Evolutionary conservation across 768 basidiomycete species (phyloP).

Genomic region (Trametes gibbosa): DNA sequence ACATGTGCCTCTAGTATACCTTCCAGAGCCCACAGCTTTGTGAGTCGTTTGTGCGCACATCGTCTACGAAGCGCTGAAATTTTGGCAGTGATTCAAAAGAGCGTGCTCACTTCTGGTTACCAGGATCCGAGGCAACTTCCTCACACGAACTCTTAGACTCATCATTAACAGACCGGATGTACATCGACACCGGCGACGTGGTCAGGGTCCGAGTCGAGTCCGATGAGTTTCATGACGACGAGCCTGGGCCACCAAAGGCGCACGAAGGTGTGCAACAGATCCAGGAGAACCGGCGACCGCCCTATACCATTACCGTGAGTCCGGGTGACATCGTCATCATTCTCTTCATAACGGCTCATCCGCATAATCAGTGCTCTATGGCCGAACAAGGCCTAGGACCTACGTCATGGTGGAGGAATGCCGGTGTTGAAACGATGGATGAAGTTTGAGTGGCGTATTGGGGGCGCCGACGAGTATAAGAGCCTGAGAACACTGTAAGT

Average conservation of each 20-base stretch:
- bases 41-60: conserved; percentile 35
- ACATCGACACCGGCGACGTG: conserved; percentile 74
- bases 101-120: conserved; percentile 81
- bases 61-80: neutral
- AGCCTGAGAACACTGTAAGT: neutral
- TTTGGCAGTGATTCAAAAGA: conserved; percentile 70
- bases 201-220: conserved; percentile 76
- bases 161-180: conserved; percentile 65
- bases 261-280: conserved; percentile 62
- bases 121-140: conserved; percentile 49
- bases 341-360: neutral
- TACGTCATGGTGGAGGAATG: conserved; percentile 69
- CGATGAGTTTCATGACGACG: conserved; percentile 84
- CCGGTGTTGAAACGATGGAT: conserved; percentile 41
- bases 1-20: conserved; percentile 73
- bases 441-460: conserved; percentile 29
- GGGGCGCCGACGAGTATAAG: neutral
- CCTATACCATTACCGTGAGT: conserved; percentile 70
- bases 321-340: conserved; percentile 4
- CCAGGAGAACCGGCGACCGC: conserved; percentile 50
- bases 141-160: conserved; percentile 70
- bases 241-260: conserved; percentile 79
- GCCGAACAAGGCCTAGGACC: conserved; percentile 82
- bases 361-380: conserved; percentile 62
- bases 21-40: conserved; percentile 84